These are phyloP conservation scores for Endoconidiophora polonica DNA, from an alignment of 2,329 filamentous ascomycete genomes.

Conservation along the genomic window DNA sequence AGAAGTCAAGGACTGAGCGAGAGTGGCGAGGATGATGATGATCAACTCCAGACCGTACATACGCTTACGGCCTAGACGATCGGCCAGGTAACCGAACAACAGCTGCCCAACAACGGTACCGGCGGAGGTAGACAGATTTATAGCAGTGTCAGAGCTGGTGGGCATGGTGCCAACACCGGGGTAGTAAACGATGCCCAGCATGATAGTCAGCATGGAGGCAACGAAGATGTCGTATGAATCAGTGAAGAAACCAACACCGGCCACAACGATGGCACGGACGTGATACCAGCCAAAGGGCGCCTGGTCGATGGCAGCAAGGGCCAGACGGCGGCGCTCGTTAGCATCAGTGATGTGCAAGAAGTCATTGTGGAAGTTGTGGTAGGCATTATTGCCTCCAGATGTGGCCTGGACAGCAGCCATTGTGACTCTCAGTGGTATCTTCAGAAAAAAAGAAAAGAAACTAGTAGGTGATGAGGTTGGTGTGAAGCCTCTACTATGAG, in stretches of 20 bases:
- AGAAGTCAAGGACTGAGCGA: slow-evolving; percentile 53
- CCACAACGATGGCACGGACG: slow-evolving; percentile 58
- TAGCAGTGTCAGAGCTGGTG: slow-evolving; percentile 53
- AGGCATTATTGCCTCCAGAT: slow-evolving; percentile 49
- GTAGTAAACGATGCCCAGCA: slow-evolving; percentile 68
- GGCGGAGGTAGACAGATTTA: slow-evolving; percentile 66
- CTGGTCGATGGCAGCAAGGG: slow-evolving; percentile 67
- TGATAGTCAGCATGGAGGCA: slow-evolving; percentile 33
- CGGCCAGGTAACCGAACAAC: slow-evolving; percentile 62
- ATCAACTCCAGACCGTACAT: slow-evolving; percentile 63
- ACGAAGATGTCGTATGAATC: slow-evolving; percentile 72
- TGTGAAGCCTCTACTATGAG: background rate
- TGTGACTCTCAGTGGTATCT: background rate
- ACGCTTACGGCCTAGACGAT: slow-evolving; percentile 57
- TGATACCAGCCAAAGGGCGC: slow-evolving; percentile 76
- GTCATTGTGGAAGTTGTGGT: slow-evolving; percentile 65
- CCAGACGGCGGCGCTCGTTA: slow-evolving; percentile 62
- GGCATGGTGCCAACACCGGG: slow-evolving; percentile 43
- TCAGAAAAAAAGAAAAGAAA: background rate
- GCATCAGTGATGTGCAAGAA: slow-evolving; percentile 49
- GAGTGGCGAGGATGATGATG: slow-evolving; percentile 62
- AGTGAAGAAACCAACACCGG: slow-evolving; percentile 78
- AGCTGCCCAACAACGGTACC: slow-evolving; percentile 74
- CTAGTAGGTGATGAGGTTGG: background rate
- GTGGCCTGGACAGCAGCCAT: slow-evolving; percentile 22